Percentiles rank a stretch among this genome's conserved stretches.
These are phyloP conservation scores for Gossypium australe DNA, from an alignment of 345 rosid genomes.

Conservation along the genomic window DNA sequence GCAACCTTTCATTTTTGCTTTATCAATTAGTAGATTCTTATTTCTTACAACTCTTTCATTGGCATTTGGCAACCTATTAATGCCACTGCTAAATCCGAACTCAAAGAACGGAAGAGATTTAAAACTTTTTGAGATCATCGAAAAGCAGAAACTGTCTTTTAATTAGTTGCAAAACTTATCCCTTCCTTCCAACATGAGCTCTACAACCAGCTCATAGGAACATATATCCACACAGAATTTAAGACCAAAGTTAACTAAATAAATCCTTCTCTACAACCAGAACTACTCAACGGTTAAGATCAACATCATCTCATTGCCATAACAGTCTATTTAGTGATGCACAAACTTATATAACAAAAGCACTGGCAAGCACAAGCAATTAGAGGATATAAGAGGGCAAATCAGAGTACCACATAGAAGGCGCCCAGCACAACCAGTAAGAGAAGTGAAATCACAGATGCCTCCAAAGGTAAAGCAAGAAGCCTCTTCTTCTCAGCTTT, in stretches of 20 bases:
- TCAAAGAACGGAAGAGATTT: neutral
- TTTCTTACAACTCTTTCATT: neutral
- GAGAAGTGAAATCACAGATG: slow-evolving; percentile 71
- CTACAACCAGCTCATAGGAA: neutral
- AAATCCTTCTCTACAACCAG: neutral
- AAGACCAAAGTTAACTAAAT: neutral
- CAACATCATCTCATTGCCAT: neutral
- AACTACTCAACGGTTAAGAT: neutral
- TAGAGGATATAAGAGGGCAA: slow-evolving; percentile 14
- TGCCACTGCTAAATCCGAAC: neutral
- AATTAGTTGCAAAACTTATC: neutral
- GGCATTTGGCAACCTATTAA: slow-evolving; percentile 1
- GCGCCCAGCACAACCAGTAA: slow-evolving; percentile 87
- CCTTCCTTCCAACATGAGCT: neutral
- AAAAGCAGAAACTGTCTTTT: neutral
- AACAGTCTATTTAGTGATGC: neutral
- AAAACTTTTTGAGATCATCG: neutral
- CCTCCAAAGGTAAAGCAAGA: slow-evolving; percentile 78
- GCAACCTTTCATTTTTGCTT: neutral
- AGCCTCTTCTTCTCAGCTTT: slow-evolving; percentile 61
- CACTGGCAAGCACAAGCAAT: neutral
- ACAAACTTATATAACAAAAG: neutral
- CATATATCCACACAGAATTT: neutral
- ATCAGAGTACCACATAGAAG: slow-evolving; percentile 79
- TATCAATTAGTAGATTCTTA: neutral